These are phyloP conservation scores for Chaetomium fimeti DNA, from an alignment of 495 filamentous ascomycete species.

Conservation along the genomic window DNA sequence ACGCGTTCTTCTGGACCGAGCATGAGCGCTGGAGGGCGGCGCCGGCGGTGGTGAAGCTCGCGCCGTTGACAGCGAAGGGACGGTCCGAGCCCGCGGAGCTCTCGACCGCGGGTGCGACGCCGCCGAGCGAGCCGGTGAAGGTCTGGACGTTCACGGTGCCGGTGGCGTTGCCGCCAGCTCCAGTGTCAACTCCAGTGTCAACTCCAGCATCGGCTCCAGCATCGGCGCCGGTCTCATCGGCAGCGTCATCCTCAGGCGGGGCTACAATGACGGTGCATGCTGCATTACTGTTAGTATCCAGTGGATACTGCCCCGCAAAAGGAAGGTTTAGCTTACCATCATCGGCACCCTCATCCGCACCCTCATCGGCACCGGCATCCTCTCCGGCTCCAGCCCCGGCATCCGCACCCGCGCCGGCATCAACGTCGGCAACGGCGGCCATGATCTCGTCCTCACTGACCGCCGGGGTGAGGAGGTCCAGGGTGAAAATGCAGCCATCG, in stretches of 20 bases:
- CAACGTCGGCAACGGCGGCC: constrained; percentile 47
- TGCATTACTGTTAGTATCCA: background rate
- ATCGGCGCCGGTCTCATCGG: constrained; percentile 39
- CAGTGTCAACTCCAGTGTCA: constrained; percentile 19
- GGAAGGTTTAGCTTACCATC: background rate
- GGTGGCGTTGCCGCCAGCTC: constrained; percentile 28
- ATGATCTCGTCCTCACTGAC: constrained; percentile 56
- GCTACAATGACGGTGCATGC: constrained; percentile 41
- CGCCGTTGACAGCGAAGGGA: constrained; percentile 57
- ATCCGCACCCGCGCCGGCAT: no score
- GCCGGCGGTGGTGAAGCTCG: constrained; percentile 50
- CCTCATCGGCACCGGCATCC: constrained; percentile 27
- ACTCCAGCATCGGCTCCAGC: constrained; percentile 31
- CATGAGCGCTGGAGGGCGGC: constrained; percentile 56
- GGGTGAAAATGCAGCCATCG: constrained; percentile 61
- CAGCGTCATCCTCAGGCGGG: constrained; percentile 45
- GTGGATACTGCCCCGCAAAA: background rate
- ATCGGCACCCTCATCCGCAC: background rate
- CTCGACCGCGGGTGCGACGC: constrained; percentile 50
- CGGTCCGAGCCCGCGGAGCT: constrained; percentile 44
- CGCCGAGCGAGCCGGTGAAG: constrained; percentile 57
- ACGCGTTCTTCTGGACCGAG: constrained; percentile 57
- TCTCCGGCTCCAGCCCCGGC: constrained; percentile 40
- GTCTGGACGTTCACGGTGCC: constrained; percentile 52
- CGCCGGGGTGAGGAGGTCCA: constrained; percentile 59